A percentile compares a stretch with the other conserved stretches of the same genome.
phyloP scores from a whole-genome alignment of 495 filamentous ascomycete species.

The Poronia punctata region DNA sequence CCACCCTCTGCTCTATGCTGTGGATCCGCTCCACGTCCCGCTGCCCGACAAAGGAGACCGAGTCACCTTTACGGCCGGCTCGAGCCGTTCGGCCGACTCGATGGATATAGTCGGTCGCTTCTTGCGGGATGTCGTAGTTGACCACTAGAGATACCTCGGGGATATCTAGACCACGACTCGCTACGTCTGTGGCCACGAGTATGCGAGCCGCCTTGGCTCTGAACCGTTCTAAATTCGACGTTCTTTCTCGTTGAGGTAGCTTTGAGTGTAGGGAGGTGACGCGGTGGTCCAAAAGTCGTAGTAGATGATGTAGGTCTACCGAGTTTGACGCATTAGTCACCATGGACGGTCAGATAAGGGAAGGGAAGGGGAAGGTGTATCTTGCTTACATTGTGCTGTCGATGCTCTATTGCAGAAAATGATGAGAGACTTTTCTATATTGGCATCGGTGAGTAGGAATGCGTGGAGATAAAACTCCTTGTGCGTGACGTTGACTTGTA shows the following conservation, averaged over 20 bases:
- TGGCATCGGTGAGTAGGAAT: constrained; percentile 72
- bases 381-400: constrained; percentile 57
- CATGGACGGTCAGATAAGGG: too few relatives aligned
- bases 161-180: constrained; percentile 92
- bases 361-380: too few relatives aligned
- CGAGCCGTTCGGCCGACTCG: constrained; percentile 91
- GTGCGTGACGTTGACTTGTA: constrained; percentile 81
- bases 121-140: constrained; percentile 91
- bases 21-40: constrained; percentile 80
- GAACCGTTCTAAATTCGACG: constrained; percentile 82
- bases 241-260: constrained; percentile 75
- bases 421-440: constrained; percentile 67
- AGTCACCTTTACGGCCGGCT: constrained; percentile 74
- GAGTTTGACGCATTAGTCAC: constrained; percentile 2
- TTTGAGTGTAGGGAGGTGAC: constrained; percentile 85
- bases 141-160: constrained; percentile 84
- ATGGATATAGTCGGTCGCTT: constrained; percentile 97
- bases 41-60: constrained; percentile 86
- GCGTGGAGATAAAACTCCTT: constrained; percentile 91
- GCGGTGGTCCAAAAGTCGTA: constrained; percentile 78
- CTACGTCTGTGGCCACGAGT: constrained; percentile 92
- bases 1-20: constrained; percentile 80
- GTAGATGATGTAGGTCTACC: constrained; percentile 72
- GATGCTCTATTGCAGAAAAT: constrained; percentile 92
- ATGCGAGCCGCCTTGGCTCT: constrained; percentile 85